Base-by-base conservation (phyloP, 768 basidiomycete species). In the Tulasnella sp. region DNA sequence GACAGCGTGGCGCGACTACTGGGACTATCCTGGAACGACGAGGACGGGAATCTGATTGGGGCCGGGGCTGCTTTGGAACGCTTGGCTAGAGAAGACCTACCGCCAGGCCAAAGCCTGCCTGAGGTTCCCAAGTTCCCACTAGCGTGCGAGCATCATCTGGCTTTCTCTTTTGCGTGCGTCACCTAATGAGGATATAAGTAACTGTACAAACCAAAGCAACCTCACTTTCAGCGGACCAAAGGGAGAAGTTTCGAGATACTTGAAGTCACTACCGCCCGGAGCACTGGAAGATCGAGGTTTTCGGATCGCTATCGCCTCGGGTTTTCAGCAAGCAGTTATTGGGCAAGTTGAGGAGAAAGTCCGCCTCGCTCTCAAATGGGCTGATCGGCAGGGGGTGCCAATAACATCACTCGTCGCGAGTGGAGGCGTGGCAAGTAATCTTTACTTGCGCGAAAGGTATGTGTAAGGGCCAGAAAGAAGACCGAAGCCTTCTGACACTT, bases 401-500 rank as follows among this genome's bases (percentile, higher is more conserved):
- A 70, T 88, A 2, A 69, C 68, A 10, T 74, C 83, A 55, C 63
- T 98, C 24, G 88, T 96, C 1, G 82, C 87, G 15, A 91, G 90
- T 60, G 94, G 94, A 0, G 94, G 94, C 1, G 94, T 99, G 0
- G 94, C 93, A 15, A 90, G 89, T 64, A 99, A 99, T 65, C 46
- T 63, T 22, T 82, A 76, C 63, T 72, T 98, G 59, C 74, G 90
- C 15, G 61, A 75, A 45, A 75, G 83, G 91, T 88, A 51, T 1
- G 19, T 19, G 10, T n/a, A n/a, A n/a, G n/a, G n/a, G n/a, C n/a
- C n/a, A n/a, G n/a, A n/a, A n/a, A n/a, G n/a, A n/a, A n/a, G n/a
- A n/a, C n/a, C n/a, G n/a, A n/a, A n/a, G n/a, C n/a, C n/a, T n/a
- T n/a, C n/a, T n/a, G n/a, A n/a, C n/a, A n/a, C n/a, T n/a, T n/a